Base-by-base conservation (phyloP, 1,284 basidiomycete species). In the Golubevia pallescens region DNA sequence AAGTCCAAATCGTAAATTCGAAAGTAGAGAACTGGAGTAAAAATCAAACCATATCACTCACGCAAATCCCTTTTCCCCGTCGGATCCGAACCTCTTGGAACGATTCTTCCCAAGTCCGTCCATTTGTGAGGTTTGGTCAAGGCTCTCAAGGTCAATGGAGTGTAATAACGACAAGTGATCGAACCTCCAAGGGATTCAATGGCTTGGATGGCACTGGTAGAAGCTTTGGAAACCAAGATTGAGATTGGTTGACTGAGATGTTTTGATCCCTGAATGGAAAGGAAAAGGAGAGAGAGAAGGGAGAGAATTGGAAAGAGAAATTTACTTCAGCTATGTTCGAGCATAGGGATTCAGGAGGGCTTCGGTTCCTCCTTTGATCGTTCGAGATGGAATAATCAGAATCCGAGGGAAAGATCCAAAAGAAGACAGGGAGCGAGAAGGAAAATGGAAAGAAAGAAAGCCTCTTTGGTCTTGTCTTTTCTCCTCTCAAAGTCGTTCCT, bases 111-210 rank as follows among this genome's bases (percentile, higher is more conserved):
- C 51, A 62, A 58, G n/a, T 60, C 51, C 14, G 70, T 68, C 67
- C 73, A 84, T 67, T 80, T 81, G 58, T 84, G 75, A 10, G 88
- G 88, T 66, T 92, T 91, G 61, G 95, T 86, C 71, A 92, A 92
- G 78, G 95, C 93, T 52, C 91, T 89, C 59, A 99, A 88, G 0
- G 93, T 91, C 58, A 96, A 88, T 8, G 89, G 87, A 85, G 97
- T 99, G 88, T 97, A 96, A 86, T 94, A 97, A 77, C 93, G 92
- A 87, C 94, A 95, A 60, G 92, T 90, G 21, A 98, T 90, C 58
- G 90, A 90, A 19, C 96, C 97, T 16, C 95, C 94, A 2, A 88
- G 89, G 8, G 87, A 87, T 81, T 98, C 93, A 64, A 99, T 90
- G 0, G 94, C 93, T 60, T 90, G 86, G 61, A 97, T 94, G 1